These are phyloP conservation scores for Sarocladium kiliense DNA, from an alignment of 2,329 filamentous ascomycete species.

Conservation along the genomic window DNA sequence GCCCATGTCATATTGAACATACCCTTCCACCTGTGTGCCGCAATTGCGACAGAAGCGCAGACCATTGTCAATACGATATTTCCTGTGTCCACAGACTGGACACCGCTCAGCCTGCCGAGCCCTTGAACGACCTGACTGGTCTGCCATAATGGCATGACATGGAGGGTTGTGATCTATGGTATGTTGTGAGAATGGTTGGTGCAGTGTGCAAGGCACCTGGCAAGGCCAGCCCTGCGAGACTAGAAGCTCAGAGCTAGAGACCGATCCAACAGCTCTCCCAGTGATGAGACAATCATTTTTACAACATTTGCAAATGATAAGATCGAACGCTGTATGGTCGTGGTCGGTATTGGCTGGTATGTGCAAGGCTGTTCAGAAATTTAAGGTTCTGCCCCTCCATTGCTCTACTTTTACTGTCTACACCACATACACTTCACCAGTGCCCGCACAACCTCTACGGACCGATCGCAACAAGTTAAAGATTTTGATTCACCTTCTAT, in stretches of 20 bases:
- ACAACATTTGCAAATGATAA: no score
- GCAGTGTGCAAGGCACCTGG: no score
- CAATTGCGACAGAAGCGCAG: constrained; percentile 59
- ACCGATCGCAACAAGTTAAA: background rate
- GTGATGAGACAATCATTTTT: background rate
- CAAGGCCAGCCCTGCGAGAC: no score
- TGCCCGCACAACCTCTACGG: no score
- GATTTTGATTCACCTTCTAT: constrained; percentile 26
- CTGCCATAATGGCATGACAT: constrained; percentile 21
- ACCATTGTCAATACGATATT: constrained; percentile 71
- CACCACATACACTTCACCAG: background rate
- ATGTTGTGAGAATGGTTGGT: background rate
- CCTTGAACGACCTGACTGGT: constrained; percentile 29
- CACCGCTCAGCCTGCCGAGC: constrained; percentile 42
- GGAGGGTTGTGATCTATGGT: background rate
- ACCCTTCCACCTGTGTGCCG: constrained; percentile 57
- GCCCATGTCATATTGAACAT: constrained; percentile 50
- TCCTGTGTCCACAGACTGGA: constrained; percentile 63
- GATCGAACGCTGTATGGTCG: no score
- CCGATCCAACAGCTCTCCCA: background rate
- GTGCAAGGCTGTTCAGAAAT: no score
- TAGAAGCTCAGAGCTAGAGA: no score
- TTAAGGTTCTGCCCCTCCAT: no score
- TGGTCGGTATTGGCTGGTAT: background rate
- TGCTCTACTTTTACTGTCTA: background rate